Evolutionary conservation across 345 rosid genomes (phyloP).

Genomic region (Mercurialis annua): DNA sequence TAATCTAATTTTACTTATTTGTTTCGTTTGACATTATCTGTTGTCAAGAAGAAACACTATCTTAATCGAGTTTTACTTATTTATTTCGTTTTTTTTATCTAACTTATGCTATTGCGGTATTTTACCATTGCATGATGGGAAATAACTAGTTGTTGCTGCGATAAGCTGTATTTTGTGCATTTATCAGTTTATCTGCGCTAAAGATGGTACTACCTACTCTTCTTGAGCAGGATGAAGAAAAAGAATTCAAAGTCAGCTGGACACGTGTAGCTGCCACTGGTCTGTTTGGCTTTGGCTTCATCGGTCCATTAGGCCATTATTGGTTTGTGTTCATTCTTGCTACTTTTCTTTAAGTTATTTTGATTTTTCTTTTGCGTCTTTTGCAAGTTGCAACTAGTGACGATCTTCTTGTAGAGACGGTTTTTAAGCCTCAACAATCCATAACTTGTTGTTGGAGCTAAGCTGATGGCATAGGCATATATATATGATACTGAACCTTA

Average conservation of each 20-base stretch:
- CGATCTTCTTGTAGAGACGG: not conserved
- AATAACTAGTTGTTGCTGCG: not conserved
- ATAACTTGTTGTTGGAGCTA: not conserved
- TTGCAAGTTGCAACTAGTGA: not conserved
- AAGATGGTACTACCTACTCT: slow-evolving; percentile 4
- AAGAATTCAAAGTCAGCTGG: slow-evolving; percentile 58
- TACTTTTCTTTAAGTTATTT: not conserved
- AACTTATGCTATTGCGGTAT: not conserved
- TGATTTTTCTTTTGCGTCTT: slow-evolving; percentile 5
- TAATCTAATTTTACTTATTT: no score
- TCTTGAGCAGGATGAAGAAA: slow-evolving; percentile 48
- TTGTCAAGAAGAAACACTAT: no score
- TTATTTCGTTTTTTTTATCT: not conserved
- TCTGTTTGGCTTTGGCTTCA: slow-evolving; percentile 72
- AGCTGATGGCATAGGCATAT: not conserved
- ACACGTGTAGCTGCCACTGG: slow-evolving; percentile 74
- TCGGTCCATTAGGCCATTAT: slow-evolving; percentile 85
- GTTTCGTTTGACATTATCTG: no score
- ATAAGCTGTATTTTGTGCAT: not conserved
- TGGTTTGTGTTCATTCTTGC: slow-evolving; percentile 47
- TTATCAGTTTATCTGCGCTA: slow-evolving; percentile 13
- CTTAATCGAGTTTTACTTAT: not conserved
- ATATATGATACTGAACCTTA: not conserved
- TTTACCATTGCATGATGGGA: not conserved
- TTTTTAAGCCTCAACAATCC: not conserved